Conservation (phyloP, 306 rosid genomes). For the Casuarina equisetifolia region DNA sequence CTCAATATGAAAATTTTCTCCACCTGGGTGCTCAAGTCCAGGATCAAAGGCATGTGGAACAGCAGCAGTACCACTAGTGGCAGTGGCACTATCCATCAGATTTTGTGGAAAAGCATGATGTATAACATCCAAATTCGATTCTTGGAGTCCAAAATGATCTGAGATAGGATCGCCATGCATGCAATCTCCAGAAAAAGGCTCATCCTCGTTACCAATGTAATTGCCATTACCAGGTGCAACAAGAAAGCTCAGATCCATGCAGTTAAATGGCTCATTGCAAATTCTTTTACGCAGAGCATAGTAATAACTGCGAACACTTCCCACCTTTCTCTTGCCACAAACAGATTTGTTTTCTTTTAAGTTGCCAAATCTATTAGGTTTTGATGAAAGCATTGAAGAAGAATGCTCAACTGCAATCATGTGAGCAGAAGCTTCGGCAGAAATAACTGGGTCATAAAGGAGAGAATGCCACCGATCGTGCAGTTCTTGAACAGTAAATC, state of each 20-base stretch:
- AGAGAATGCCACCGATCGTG: conserved; percentile 83
- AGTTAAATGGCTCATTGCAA: conserved; percentile 44
- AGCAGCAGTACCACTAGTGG: conserved; percentile 23
- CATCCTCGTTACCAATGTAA: conserved; percentile 42
- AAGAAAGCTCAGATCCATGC: conserved; percentile 62
- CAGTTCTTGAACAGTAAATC: conserved; percentile 67
- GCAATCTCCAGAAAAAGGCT: conserved; percentile 44
- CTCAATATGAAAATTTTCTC: conserved; percentile 39
- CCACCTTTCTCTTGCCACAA: conserved; percentile 64
- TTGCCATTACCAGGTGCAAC: conserved; percentile 47
- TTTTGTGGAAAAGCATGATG: conserved; percentile 44
- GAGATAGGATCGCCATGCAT: conserved; percentile 44
- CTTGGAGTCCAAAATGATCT: conserved; percentile 46
- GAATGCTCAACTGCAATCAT: conserved; percentile 57
- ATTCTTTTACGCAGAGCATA: conserved; percentile 72
- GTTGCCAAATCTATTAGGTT: conserved; percentile 43
- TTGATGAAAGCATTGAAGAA: conserved; percentile 46
- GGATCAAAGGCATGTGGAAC: conserved; percentile 39
- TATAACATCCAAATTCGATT: conserved; percentile 44
- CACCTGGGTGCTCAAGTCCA: conserved; percentile 43
- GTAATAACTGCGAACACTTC: conserved; percentile 62
- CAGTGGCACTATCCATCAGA: conserved; percentile 43
- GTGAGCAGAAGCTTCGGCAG: conserved; percentile 56
- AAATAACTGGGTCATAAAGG: conserved; percentile 66
- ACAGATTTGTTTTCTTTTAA: conserved; percentile 48